Evolutionary conservation across 2,329 filamentous ascomycete species (phyloP).

Genomic region (Aspergillus cejpii): DNA sequence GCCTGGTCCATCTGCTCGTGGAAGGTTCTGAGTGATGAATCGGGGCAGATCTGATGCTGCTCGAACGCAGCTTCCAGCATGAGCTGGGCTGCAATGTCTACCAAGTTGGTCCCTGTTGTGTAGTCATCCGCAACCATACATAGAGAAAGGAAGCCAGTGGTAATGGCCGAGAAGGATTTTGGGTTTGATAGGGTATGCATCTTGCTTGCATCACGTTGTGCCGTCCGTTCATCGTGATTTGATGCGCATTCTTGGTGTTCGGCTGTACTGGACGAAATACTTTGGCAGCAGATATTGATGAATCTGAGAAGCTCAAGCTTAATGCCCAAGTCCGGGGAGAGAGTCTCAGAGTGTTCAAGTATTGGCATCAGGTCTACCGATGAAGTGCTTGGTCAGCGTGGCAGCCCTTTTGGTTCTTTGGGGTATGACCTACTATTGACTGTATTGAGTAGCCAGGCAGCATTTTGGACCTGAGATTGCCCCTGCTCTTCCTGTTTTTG

Average conservation of each 20-base stretch:
- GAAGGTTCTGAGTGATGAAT: conserved; percentile 32
- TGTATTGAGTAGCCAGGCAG: conserved; percentile 19
- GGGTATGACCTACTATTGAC: conserved; percentile 24
- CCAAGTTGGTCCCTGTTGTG: conserved; percentile 36
- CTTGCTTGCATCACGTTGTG: not conserved
- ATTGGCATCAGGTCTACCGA: conserved; percentile 39
- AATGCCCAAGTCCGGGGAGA: conserved; percentile 40
- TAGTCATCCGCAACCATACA: conserved; percentile 35
- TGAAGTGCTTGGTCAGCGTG: not conserved
- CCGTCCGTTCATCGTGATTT: not conserved
- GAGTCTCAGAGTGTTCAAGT: conserved; percentile 37
- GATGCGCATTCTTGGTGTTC: not conserved
- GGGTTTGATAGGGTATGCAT: not conserved
- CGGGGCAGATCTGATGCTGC: conserved; percentile 40
- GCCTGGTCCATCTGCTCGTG: conserved; percentile 45
- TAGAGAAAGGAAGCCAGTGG: conserved; percentile 46
- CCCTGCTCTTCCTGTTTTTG: conserved; percentile 4
- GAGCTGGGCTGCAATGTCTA: conserved; percentile 43
- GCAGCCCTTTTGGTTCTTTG: not conserved
- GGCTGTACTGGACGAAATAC: conserved; percentile 19
- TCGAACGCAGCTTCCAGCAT: conserved; percentile 49
- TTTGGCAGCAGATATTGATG: conserved; percentile 40
- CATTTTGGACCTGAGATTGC: conserved; percentile 11
- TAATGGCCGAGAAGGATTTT: conserved; percentile 33
- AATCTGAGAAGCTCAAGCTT: conserved; percentile 47